Percentiles rank a stretch among this genome's conserved stretches.
Evolutionary conservation across 805 yeast species (phyloP).

Genomic region (Myxozyma mucilagina): DNA sequence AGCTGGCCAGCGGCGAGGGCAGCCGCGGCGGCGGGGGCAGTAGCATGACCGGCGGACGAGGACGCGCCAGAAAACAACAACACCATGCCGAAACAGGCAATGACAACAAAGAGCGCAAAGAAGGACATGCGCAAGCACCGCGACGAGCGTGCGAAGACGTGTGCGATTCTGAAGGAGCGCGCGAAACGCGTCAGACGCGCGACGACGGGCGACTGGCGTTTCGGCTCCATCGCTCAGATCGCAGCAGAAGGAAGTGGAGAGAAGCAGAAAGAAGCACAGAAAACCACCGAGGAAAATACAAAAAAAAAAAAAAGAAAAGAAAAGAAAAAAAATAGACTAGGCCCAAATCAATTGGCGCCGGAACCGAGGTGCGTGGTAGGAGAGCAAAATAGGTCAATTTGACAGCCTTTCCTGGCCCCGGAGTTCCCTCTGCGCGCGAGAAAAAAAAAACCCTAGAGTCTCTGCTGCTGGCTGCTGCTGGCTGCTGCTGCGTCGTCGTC

Average conservation of each 20-base stretch:
- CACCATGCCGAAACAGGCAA: neutral
- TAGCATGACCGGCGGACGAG: neutral
- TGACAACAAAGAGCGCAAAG: too few relatives aligned
- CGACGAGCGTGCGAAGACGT: slow-evolving; percentile 12
- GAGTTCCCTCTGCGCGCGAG: too few relatives aligned
- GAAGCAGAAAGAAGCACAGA: neutral
- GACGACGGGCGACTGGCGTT: slow-evolving; percentile 4
- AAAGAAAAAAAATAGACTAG: too few relatives aligned
- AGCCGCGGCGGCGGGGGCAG: neutral
- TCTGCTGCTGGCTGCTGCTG: too few relatives aligned
- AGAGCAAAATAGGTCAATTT: too few relatives aligned
- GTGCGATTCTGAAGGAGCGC: slow-evolving; percentile 21
- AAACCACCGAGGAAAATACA: neutral
- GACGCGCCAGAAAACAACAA: neutral
- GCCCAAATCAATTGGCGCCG: too few relatives aligned
- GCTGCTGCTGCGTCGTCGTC: too few relatives aligned
- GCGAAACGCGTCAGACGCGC: slow-evolving; percentile 8
- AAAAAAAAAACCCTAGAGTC: too few relatives aligned
- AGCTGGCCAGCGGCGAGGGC: neutral
- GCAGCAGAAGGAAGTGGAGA: neutral
- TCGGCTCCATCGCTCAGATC: slow-evolving; percentile 2
- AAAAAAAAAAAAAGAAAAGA: too few relatives aligned
- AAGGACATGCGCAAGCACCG: neutral
- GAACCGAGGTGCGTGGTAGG: too few relatives aligned
- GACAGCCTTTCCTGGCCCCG: too few relatives aligned